Percentiles rank a stretch among this genome's conserved stretches.
phyloP scores from a whole-genome alignment of 2,329 filamentous ascomycete genomes.

The Arthroderma uncinatum region DNA sequence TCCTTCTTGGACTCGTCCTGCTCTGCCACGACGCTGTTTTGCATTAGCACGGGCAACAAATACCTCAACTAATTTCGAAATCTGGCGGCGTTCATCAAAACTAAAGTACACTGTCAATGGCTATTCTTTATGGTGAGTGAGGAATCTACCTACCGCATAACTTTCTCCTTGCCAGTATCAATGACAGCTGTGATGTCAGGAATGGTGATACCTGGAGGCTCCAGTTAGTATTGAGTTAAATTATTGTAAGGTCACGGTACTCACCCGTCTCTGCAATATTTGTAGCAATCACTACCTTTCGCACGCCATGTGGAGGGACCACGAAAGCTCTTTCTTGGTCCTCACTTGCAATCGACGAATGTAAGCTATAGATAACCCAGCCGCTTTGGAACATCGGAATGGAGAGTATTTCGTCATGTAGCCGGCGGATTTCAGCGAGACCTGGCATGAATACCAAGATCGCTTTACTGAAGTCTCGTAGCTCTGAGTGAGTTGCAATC shows the following conservation, averaged over 20 bases:
- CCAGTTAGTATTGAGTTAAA: neutral
- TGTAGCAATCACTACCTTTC: conserved; percentile 92
- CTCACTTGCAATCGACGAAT: conserved; percentile 90
- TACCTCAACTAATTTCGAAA: conserved; percentile 81
- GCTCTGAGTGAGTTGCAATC: conserved; percentile 58
- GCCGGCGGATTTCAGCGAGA: conserved; percentile 77
- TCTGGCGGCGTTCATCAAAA: conserved; percentile 83
- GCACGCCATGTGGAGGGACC: conserved; percentile 64
- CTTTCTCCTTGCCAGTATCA: conserved; percentile 91
- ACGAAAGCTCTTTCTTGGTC: conserved; percentile 92
- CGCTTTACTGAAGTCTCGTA: conserved; percentile 68
- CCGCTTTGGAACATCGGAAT: conserved; percentile 62
- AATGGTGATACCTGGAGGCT: conserved; percentile 60
- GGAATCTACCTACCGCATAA: conserved; percentile 51
- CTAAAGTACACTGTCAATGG: conserved; percentile 27
- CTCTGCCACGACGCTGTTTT: conserved; percentile 85
- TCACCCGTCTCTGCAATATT: conserved; percentile 92
- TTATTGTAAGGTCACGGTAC: neutral
- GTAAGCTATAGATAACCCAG: conserved; percentile 82
- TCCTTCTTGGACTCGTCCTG: conserved; percentile 88
- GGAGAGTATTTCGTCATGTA: conserved; percentile 74
- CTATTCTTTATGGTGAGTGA: neutral
- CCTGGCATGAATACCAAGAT: conserved; percentile 92
- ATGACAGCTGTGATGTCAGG: conserved; percentile 95
- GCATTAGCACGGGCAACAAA: conserved; percentile 95